Base-by-base conservation (phyloP, 305 asterid genomes). In the Fraxinus sp. region DNA sequence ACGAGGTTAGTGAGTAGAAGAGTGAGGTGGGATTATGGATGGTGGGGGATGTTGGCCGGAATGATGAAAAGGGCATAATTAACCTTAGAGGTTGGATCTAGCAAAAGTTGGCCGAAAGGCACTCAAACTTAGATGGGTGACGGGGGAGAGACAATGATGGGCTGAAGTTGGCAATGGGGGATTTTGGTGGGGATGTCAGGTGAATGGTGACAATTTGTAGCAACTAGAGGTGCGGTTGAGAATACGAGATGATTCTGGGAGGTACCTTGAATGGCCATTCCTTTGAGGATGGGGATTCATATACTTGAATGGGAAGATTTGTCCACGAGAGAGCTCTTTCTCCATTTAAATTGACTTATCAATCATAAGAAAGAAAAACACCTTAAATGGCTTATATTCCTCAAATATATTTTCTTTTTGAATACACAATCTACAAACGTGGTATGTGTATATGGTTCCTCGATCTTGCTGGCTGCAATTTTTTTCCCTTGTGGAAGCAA, bases 391-490 rank as follows among this genome's bases (percentile, higher is more conserved):
- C 37, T 66, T 28, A 9, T 72, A 72, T 72, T 72, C 43, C 22
- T 24, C 43, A 33, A 68, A 28, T 68, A 68, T 68, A 4, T 68
- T 26, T 30, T 68, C 36, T 68, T 68, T 68, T 68, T 68, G 18
- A 26, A 28, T 30, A 6, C 71, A 10, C 36, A 66, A 72, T 83
- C 39, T 10, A 26, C n/a, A 3, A 66, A 66, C 3, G 18, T 66
- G 37, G 35, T 30, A 30, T 4, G 33, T 30, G 33, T 30, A 66
- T 66, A 26, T 24, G 74, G 83, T 37, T 81, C 8, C 41, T 43
- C 74, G 26, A 77, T 74, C 68, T 55, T 39, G 71, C 49, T 35
- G 77, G 43, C 86, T 55, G 79, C 74, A 66, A 66, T 26, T 4
- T 1, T 26, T 66, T 66, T 13, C 74, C 74, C 74, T 66, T 66